Evolutionary conservation across 2,329 filamentous ascomycete species (phyloP), one percentile per base, ranked within the genome.

Genomic region (Arthrobotrys conoides): DNA sequence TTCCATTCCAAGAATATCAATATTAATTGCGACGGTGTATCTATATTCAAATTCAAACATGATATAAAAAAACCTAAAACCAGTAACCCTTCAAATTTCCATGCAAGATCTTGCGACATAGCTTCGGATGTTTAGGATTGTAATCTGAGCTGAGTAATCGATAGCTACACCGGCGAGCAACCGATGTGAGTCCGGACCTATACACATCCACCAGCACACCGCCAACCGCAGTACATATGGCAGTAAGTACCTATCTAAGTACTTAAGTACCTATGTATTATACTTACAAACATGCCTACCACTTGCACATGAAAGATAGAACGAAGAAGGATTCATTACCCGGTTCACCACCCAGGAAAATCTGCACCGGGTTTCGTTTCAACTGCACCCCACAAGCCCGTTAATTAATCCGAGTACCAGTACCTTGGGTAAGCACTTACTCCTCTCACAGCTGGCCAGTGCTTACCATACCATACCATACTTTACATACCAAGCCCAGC

Each of bases 401-500:
- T 71, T 72, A 48, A 72, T 65, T 66, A 73, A 67, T 67, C 51
- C 71, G 63, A 46, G 71, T 68, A 75, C 71, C 71, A 36, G 41
- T 53, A 46, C 51, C 71, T 55, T 75, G 71, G 71, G 64, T 68
- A 68, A 68, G 36, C 46, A 55, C 38, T 27, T 38, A 49, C 41
- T 20, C 27, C 53, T 22, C 30, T 9, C 33, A 36, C 27, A 30
- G 27, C 27, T 30, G 27, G 27, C 27, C 27, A 30, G 3, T n/a
- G n/a, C n/a, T n/a, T n/a, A n/a, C n/a, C n/a, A n/a, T n/a, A n/a
- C n/a, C n/a, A n/a, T n/a, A n/a, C n/a, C n/a, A n/a, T n/a, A n/a
- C n/a, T n/a, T n/a, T n/a, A n/a, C n/a, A n/a, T n/a, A n/a, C n/a
- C n/a, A n/a, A 6, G 27, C 27, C 27, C 27, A 30, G 27, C 27